Evolutionary conservation across 805 yeast species (phyloP).

Genomic region (Helenozyma baotianmanensis): DNA sequence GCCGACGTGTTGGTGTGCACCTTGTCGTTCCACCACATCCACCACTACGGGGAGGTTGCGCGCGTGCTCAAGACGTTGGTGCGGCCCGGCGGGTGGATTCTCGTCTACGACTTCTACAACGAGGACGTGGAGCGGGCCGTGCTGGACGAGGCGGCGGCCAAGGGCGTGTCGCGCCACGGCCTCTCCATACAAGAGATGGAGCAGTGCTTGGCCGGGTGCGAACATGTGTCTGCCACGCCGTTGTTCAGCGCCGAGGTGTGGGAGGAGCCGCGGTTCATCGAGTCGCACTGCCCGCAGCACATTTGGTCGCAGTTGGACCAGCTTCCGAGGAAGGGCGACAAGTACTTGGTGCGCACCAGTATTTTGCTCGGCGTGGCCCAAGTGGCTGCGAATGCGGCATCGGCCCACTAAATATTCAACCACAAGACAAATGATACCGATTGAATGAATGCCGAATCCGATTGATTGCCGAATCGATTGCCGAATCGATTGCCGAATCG

Average conservation of each 20-base stretch:
- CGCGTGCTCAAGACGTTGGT: constrained; percentile 28
- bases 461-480: too few species aligned
- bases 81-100: constrained; percentile 29
- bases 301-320: constrained; percentile 10
- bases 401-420: too few species aligned
- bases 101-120: constrained; percentile 37
- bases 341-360: constrained; percentile 15
- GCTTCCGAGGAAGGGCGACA: constrained; percentile 6
- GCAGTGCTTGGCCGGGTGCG: constrained; percentile 2
- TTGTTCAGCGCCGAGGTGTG: constrained; percentile 18
- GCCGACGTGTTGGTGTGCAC: constrained; percentile 31
- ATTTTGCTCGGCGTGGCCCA: constrained; percentile 28
- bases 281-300: constrained; percentile 18
- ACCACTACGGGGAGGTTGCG: constrained; percentile 26
- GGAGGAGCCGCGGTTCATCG: constrained; percentile 22
- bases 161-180: constrained; percentile 7
- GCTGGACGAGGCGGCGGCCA: not conserved
- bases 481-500: too few species aligned
- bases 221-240: constrained; percentile 19
- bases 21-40: constrained; percentile 37
- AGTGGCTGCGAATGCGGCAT: too few species aligned
- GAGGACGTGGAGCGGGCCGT: constrained; percentile 11
- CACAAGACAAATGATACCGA: too few species aligned
- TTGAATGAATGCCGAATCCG: too few species aligned
- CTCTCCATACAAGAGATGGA: constrained; percentile 2